Evolutionary conservation across 176 grass and related monocot genomes (phyloP).

Genomic region (Carex parvula): DNA sequence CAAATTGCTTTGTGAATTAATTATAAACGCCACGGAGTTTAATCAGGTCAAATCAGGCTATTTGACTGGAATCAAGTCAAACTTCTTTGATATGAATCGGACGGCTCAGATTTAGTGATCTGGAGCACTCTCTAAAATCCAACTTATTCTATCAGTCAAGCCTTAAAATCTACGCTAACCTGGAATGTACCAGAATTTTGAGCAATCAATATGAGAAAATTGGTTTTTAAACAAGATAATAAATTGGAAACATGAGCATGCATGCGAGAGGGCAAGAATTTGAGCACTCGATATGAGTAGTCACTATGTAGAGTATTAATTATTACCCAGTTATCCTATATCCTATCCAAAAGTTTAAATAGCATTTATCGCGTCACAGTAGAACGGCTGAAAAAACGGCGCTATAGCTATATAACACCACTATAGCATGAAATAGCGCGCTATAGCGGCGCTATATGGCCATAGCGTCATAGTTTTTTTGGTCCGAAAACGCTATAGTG

Average conservation of each 20-base stretch:
- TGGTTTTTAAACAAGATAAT: not conserved
- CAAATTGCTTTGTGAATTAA: not conserved
- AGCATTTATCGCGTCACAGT: no score
- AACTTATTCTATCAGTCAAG: not conserved
- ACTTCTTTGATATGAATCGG: not conserved
- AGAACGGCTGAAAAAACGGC: no score
- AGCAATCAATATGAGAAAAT: not conserved
- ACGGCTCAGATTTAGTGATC: not conserved
- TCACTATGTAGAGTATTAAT: not conserved
- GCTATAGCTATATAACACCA: no score
- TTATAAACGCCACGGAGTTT: not conserved
- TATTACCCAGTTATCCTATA: no score
- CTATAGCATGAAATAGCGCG: no score
- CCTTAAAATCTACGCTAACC: not conserved
- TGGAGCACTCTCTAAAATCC: not conserved
- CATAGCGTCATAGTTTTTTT: no score
- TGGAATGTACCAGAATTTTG: not conserved
- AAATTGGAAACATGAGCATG: not conserved
- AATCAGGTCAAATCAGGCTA: not conserved
- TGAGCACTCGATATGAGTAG: no score
- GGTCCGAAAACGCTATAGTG: no score
- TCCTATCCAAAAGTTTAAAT: no score
- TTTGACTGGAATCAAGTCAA: not conserved
- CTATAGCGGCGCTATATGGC: no score
- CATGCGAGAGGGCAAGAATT: no score